phyloP scores from a whole-genome alignment of 495 filamentous ascomycete species.

The Elasticomyces elasticus region DNA sequence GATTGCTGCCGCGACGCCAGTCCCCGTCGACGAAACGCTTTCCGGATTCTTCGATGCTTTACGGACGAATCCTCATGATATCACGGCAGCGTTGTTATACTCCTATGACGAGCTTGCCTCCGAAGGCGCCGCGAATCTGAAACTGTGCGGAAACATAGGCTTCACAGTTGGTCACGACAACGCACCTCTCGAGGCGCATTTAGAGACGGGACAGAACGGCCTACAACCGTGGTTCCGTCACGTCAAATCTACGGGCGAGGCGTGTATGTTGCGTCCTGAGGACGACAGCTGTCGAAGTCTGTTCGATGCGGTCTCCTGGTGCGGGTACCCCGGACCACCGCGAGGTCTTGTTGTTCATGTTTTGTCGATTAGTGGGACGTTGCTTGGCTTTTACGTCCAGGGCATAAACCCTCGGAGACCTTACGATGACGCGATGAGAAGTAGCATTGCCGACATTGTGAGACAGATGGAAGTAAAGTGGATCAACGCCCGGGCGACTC shows the following conservation, averaged over 20 bases:
- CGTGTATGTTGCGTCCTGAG: neutral
- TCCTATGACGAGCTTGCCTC: constrained; percentile 4
- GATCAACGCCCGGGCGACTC: neutral
- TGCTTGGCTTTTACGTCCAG: constrained; percentile 9
- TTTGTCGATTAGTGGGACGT: neutral
- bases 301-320: constrained; percentile 1
- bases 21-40: neutral
- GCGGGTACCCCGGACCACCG: neutral
- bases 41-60: neutral
- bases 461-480: constrained; percentile 10
- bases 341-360: constrained; percentile 1
- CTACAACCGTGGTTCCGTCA: constrained; percentile 1
- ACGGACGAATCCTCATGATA: constrained; percentile 1
- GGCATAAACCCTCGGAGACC: constrained; percentile 8
- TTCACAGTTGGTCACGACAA: neutral
- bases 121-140: neutral
- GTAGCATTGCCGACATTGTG: neutral
- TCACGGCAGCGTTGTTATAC: constrained; percentile 7
- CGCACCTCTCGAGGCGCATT: neutral
- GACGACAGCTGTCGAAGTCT: neutral
- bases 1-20: neutral
- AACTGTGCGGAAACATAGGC: constrained; percentile 4
- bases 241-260: neutral
- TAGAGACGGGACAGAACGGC: neutral
- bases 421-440: constrained; percentile 7